Evolutionary conservation across 2,329 filamentous ascomycete species (phyloP).

Genomic region (Teratosphaeria epicoccoides): DNA sequence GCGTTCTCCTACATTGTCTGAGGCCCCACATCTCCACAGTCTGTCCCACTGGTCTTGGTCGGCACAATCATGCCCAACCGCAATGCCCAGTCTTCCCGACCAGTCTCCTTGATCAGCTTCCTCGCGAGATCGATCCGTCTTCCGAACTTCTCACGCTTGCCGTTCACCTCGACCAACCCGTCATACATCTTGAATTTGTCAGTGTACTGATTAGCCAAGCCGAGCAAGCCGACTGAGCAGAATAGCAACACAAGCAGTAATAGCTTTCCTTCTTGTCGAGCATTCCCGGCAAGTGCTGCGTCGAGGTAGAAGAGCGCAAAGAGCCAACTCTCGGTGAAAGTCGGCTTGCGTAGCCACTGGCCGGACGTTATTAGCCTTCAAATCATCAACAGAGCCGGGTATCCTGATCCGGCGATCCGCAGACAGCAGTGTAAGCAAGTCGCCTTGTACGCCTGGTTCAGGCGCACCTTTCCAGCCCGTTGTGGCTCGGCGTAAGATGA

Average conservation of each 20-base stretch:
- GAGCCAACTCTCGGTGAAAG: slow-evolving; percentile 40
- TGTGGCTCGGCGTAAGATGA: slow-evolving; percentile 43
- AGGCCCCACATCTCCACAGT: too few species aligned
- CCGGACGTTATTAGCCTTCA: slow-evolving; percentile 51
- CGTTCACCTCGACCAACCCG: slow-evolving; percentile 24
- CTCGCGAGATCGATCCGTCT: slow-evolving; percentile 29
- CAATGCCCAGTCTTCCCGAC: slow-evolving; percentile 26
- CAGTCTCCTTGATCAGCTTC: slow-evolving; percentile 33
- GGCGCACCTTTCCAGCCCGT: slow-evolving; percentile 27
- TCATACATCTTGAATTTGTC: slow-evolving; percentile 43
- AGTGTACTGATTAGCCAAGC: slow-evolving; percentile 43
- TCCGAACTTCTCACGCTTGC: slow-evolving; percentile 20
- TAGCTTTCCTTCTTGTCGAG: slow-evolving; percentile 43
- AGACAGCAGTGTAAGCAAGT: slow-evolving; percentile 45
- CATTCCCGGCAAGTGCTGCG: slow-evolving; percentile 46
- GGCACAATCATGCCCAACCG: slow-evolving; percentile 7
- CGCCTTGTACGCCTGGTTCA: slow-evolving; percentile 30
- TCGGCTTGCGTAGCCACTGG: slow-evolving; percentile 45
- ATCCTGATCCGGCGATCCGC: slow-evolving; percentile 43
- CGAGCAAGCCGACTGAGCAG: slow-evolving; percentile 43
- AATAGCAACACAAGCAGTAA: slow-evolving; percentile 44
- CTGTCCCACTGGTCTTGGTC: background rate
- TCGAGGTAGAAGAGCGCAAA: slow-evolving; percentile 49
- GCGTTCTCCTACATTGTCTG: background rate
- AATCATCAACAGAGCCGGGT: slow-evolving; percentile 44